A percentile compares a stretch with the other conserved stretches of the same genome.
Conservation (phyloP, 306 rosid species). For the Fragaria nilgerrensis region DNA sequence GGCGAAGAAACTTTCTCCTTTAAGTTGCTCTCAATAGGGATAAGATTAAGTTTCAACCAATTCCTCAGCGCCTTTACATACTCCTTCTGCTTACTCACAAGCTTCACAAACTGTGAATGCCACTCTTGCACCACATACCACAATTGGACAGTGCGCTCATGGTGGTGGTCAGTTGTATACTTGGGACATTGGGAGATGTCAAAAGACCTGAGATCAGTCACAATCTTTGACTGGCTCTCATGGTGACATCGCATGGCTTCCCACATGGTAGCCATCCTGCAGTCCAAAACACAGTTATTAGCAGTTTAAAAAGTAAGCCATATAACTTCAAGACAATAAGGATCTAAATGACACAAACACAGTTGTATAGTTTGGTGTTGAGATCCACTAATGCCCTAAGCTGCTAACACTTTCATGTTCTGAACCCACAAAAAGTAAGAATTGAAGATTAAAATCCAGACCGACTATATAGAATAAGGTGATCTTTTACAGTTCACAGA, state of each 20-base stretch:
- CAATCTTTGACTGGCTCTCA: conserved; percentile 44
- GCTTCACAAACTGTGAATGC: conserved; percentile 62
- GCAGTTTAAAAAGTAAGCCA: not conserved
- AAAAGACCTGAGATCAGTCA: conserved; percentile 36
- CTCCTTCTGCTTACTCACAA: conserved; percentile 63
- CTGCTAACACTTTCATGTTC: not conserved
- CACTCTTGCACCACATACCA: conserved; percentile 63
- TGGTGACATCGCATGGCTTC: conserved; percentile 54
- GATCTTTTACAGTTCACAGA: not conserved
- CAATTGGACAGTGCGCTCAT: conserved; percentile 69
- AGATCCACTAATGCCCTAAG: not conserved
- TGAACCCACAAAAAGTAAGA: not conserved
- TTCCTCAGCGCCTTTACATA: conserved; percentile 60
- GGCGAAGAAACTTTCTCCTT: conserved; percentile 96
- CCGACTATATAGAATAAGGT: not conserved
- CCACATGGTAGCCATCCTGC: conserved; percentile 95
- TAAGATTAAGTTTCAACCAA: conserved; percentile 80
- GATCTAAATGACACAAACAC: not conserved
- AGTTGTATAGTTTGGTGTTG: not conserved
- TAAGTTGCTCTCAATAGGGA: conserved; percentile 85
- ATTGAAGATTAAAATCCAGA: no score
- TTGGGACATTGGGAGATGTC: conserved; percentile 69
- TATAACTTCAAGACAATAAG: not conserved
- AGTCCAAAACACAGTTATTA: conserved; percentile 23
- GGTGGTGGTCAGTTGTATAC: conserved; percentile 86